These are phyloP conservation scores for Nothophoma quercina DNA, from an alignment of 2,329 filamentous ascomycete genomes.

Conservation along the genomic window DNA sequence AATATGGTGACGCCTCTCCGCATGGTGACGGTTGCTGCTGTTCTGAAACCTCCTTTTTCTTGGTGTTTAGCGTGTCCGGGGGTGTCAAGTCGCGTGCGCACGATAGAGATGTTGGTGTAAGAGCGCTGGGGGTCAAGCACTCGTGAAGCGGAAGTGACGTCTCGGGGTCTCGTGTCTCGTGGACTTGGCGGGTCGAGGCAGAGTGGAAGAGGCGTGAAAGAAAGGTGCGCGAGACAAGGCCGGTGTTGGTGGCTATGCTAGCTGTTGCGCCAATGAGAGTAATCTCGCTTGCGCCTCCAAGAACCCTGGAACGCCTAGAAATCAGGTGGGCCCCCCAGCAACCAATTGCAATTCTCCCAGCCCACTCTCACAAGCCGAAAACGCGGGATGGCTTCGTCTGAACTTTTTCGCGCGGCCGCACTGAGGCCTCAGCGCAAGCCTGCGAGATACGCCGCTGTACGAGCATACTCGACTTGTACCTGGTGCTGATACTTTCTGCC, in stretches of 20 bases:
- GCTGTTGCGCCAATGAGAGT: constrained; percentile 19
- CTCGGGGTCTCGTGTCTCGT: constrained; percentile 18
- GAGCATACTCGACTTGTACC: not conserved
- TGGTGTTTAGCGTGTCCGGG: constrained; percentile 2
- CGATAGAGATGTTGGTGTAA: constrained; percentile 9
- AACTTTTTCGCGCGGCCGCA: constrained; percentile 1
- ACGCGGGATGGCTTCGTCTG: constrained; percentile 1
- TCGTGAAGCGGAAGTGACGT: constrained; percentile 16
- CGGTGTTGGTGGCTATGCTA: constrained; percentile 18
- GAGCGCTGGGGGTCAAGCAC: constrained; percentile 20
- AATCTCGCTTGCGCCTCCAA: constrained; percentile 27
- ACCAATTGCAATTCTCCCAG: constrained; percentile 7
- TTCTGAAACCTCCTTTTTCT: constrained; percentile 34
- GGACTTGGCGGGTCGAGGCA: constrained; percentile 21
- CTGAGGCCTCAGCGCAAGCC: constrained; percentile 1
- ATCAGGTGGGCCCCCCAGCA: not conserved
- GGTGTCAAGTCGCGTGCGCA: constrained; percentile 5
- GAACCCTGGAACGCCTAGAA: not conserved
- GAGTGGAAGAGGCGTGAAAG: constrained; percentile 23
- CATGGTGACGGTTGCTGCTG: constrained; percentile 55
- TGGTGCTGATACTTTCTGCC: not conserved
- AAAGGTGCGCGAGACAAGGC: constrained; percentile 21
- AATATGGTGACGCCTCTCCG: constrained; percentile 68
- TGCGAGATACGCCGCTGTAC: constrained; percentile 3
- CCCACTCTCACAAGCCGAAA: constrained; percentile 21